Percentiles rank a stretch among this genome's conserved stretches.
These are phyloP conservation scores for Pleurotus tuoliensis DNA, from an alignment of 768 basidiomycete species.

Conservation along the genomic window DNA sequence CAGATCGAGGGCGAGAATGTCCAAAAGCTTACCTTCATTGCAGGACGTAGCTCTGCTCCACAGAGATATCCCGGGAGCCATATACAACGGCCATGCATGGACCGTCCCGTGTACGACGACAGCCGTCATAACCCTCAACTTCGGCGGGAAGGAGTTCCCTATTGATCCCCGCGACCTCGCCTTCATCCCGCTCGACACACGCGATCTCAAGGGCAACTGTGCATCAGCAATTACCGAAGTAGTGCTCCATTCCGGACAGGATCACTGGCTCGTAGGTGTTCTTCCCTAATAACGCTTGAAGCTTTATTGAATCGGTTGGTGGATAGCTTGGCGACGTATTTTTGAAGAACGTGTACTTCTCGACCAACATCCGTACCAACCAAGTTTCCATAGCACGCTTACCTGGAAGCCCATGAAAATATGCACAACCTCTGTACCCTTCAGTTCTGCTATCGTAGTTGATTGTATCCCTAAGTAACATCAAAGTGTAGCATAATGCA, in stretches of 20 bases:
- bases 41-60: conserved; percentile 57
- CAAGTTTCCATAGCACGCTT: conserved; percentile 8
- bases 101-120: conserved; percentile 64
- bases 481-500: neutral
- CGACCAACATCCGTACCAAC: conserved; percentile 11
- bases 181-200: conserved; percentile 45
- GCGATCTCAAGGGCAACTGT: conserved; percentile 50
- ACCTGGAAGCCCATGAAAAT: neutral
- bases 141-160: conserved; percentile 55
- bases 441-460: neutral
- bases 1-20: conserved; percentile 1
- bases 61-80: conserved; percentile 50
- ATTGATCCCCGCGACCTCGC: conserved; percentile 58
- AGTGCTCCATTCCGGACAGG: conserved; percentile 38
- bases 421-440: neutral
- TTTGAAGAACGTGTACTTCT: conserved; percentile 18
- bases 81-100: conserved; percentile 45
- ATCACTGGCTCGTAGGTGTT: conserved; percentile 57
- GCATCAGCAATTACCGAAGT: conserved; percentile 58
- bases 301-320: neutral
- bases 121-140: conserved; percentile 48
- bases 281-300: neutral
- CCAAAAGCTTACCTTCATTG: conserved; percentile 7
- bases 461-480: neutral
- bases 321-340: conserved; percentile 16